Percentiles rank a stretch among this genome's conserved stretches.
Evolutionary conservation across 257 asterid genomes (phyloP).

Genomic region (Echites panduratus): DNA sequence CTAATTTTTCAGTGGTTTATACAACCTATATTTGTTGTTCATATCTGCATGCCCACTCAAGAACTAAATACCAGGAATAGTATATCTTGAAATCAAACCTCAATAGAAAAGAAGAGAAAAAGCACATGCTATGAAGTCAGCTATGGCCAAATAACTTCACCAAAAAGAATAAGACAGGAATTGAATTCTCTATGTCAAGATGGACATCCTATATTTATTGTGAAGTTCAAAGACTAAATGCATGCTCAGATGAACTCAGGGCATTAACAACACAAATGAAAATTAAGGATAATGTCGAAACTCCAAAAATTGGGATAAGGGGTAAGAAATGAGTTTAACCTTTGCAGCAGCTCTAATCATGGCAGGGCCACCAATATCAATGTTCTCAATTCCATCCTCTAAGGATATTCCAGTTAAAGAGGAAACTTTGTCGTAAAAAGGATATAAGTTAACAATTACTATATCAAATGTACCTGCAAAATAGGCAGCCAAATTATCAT

Average conservation of each 20-base stretch:
- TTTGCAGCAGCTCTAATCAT: slow-evolving; percentile 99
- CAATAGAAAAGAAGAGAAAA: not conserved
- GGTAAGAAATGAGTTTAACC: slow-evolving; percentile 29
- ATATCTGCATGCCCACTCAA: not conserved
- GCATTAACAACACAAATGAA: not conserved
- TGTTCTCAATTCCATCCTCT: slow-evolving; percentile 94
- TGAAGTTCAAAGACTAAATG: not conserved
- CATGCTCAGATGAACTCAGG: not conserved
- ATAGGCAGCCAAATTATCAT: slow-evolving; percentile 13
- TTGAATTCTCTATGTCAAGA: not conserved
- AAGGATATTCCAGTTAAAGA: slow-evolving; percentile 71
- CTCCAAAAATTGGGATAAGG: not conserved
- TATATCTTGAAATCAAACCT: not conserved
- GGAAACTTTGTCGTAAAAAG: slow-evolving; percentile 83
- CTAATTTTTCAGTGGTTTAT: too few relatives aligned
- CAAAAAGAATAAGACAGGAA: not conserved
- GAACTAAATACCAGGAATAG: slow-evolving; percentile 3
- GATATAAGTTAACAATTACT: slow-evolving; percentile 94
- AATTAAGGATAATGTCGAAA: not conserved
- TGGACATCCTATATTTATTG: not conserved
- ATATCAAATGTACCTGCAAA: slow-evolving; percentile 86
- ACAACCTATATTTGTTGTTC: not conserved
- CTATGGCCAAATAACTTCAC: not conserved
- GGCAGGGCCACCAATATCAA: slow-evolving; percentile 98
- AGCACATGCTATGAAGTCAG: not conserved